A percentile compares a stretch with the other conserved stretches of the same genome.
phyloP scores from a whole-genome alignment of 1,284 basidiomycete genomes.

The Heterobasidion irregulare region DNA sequence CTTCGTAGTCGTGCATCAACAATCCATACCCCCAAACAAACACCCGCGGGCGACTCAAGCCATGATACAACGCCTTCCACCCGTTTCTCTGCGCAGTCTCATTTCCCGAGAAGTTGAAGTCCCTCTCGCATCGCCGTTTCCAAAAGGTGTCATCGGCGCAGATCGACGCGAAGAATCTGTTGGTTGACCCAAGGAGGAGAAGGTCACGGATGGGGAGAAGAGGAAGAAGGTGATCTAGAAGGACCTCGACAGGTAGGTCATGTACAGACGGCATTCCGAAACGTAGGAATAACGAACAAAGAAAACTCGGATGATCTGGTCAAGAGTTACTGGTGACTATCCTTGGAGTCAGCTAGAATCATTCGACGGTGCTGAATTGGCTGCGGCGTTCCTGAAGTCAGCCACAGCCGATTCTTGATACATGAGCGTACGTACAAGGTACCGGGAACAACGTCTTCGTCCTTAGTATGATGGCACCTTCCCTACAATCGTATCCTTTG shows the following conservation, averaged over 20 bases:
- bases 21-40: conserved; percentile 75
- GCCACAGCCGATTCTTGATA: too few relatives aligned
- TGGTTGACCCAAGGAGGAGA: conserved; percentile 45
- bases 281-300: too few relatives aligned
- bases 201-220: conserved; percentile 51
- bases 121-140: conserved; percentile 61
- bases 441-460: too few relatives aligned
- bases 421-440: too few relatives aligned
- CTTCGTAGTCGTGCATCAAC: not conserved
- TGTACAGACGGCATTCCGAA: conserved; percentile 21
- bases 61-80: conserved; percentile 74
- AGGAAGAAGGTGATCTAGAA: conserved; percentile 68
- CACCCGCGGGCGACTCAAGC: conserved; percentile 48
- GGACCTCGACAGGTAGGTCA: conserved; percentile 62
- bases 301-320: too few relatives aligned
- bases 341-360: too few relatives aligned
- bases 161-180: conserved; percentile 46
- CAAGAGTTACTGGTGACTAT: too few relatives aligned
- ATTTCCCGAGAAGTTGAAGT: conserved; percentile 71
- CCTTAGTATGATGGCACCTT: too few relatives aligned
- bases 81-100: conserved; percentile 65
- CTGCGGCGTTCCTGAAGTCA: too few relatives aligned
- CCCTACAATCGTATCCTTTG: too few relatives aligned
- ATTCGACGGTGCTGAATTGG: too few relatives aligned
- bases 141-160: conserved; percentile 75